phyloP scores from a whole-genome alignment of 108 stramenopile species.

The Cyclotella choctawhatcheeana region DNA sequence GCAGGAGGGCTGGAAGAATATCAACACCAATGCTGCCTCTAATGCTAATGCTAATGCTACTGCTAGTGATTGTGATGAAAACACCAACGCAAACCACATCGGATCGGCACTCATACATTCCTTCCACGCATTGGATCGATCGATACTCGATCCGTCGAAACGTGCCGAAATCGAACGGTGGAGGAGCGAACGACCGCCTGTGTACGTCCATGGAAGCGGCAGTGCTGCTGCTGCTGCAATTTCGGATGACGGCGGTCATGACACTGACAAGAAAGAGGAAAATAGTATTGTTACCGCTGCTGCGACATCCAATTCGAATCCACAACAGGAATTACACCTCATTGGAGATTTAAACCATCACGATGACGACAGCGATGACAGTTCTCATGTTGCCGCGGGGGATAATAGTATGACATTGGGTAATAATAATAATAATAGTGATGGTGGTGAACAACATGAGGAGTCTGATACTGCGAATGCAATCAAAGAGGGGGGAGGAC shows the following conservation, averaged over 20 bases:
- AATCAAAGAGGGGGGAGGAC: too few species aligned
- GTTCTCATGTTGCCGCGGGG: conserved; percentile 6
- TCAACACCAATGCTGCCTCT: background rate
- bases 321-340: conserved; percentile 2
- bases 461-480: too few species aligned
- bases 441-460: background rate
- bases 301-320: too few species aligned
- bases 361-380: conserved; percentile 27
- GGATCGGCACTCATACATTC: conserved; percentile 67
- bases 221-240: background rate
- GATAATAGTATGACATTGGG: background rate
- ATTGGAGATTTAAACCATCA: conserved; percentile 4
- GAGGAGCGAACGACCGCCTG: conserved; percentile 41
- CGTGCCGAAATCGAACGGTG: conserved; percentile 42
- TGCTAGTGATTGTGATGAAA: background rate
- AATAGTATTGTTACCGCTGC: too few species aligned
- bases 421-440: background rate
- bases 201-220: conserved; percentile 18
- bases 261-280: background rate
- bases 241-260: too few species aligned
- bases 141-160: conserved; percentile 68
- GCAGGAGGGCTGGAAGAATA: conserved; percentile 45
- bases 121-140: conserved; percentile 85
- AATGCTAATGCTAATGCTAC: background rate
- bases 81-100: conserved; percentile 37